Percentiles rank a stretch among this genome's conserved stretches.
These are phyloP conservation scores for Limonium bicolor DNA, from an alignment of 148 eudicot genomes.

Conservation along the genomic window DNA sequence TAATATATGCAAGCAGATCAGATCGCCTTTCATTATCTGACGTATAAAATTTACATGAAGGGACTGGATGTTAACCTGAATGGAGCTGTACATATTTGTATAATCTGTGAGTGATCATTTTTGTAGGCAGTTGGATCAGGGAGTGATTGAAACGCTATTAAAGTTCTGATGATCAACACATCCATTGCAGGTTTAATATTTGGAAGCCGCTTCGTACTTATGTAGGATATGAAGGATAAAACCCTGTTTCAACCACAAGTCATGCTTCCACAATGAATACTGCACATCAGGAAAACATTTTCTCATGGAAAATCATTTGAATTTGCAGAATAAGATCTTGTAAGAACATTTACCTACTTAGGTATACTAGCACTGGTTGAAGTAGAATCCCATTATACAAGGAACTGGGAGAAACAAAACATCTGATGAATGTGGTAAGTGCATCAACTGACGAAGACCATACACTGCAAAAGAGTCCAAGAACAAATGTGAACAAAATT, in stretches of 20 bases:
- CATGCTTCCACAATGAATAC: not conserved
- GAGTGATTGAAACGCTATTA: slow-evolving; percentile 69
- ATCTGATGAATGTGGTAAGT: slow-evolving; percentile 66
- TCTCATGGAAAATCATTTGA: slow-evolving; percentile 4
- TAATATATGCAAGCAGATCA: too few species aligned
- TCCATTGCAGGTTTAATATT: slow-evolving; percentile 41
- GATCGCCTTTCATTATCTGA: not conserved
- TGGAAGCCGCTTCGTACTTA: slow-evolving; percentile 42
- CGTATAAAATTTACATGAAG: not conserved
- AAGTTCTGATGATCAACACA: slow-evolving; percentile 48
- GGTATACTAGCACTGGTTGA: slow-evolving; percentile 86
- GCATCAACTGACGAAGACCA: slow-evolving; percentile 92
- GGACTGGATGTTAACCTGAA: slow-evolving; percentile 37
- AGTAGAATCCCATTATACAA: slow-evolving; percentile 63
- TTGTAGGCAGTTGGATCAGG: slow-evolving; percentile 78
- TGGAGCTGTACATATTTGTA: slow-evolving; percentile 77
- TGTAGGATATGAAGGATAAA: slow-evolving; percentile 37
- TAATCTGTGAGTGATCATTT: slow-evolving; percentile 65
- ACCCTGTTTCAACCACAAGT: slow-evolving; percentile 48
- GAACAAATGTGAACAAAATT: not conserved
- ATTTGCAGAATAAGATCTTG: not conserved
- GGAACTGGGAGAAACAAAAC: slow-evolving; percentile 61
- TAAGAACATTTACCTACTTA: slow-evolving; percentile 41
- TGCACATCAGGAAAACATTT: not conserved
- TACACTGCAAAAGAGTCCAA: slow-evolving; percentile 33